Evolutionary conservation across 2,329 filamentous ascomycete species (phyloP), one percentile per base, ranked within the genome.

Genomic region (Alternaria atra): DNA sequence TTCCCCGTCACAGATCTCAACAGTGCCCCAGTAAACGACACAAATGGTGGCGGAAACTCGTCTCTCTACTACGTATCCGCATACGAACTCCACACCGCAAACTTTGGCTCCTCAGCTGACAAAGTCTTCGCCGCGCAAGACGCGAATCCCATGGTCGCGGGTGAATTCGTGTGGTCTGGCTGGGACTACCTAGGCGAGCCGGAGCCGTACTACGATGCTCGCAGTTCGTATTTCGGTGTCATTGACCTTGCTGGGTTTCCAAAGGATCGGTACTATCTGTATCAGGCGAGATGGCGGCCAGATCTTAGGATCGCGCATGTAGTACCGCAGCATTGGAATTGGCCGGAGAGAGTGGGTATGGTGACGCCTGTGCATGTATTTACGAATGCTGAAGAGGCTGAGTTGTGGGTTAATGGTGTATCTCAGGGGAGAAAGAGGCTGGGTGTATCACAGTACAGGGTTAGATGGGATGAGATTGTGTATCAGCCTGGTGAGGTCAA

Each of bases 201-300:
- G 5, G 83, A 81, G 6, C 83, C 83, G 0, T 86, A 83, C 68
- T 74, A 83, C 60, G 55, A 69, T 3, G 75, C 83, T 5, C 82
- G 84, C 10, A 84, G 82, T 68, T 84, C 82, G 2, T 87, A 87
- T 68, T 87, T 83, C 47, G 85, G 85, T 10, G 85, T 87, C 59
- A 80, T 87, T 25, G 85, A 87, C 56, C 75, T 87, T 9, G 85
- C 85, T 0, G 85, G 86, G 1, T 87, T 87, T 73, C 80, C 78
- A 56, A 87, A 87, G 72, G 85, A 87, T 58, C 78, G 85, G 1
- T 87, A 82, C 71, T 86, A 80, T 62, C 66, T 86, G 5, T 87
- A 87, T 61, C 85, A 86, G 67, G 70, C 84, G 0, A 80, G 83
- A 4, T 88, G 85, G 85, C 76, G 80, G 3, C 77, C 84, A 0